These are phyloP conservation scores for Pichia inconspicua DNA, from an alignment of 1,139 yeast species.

Conservation along the genomic window DNA sequence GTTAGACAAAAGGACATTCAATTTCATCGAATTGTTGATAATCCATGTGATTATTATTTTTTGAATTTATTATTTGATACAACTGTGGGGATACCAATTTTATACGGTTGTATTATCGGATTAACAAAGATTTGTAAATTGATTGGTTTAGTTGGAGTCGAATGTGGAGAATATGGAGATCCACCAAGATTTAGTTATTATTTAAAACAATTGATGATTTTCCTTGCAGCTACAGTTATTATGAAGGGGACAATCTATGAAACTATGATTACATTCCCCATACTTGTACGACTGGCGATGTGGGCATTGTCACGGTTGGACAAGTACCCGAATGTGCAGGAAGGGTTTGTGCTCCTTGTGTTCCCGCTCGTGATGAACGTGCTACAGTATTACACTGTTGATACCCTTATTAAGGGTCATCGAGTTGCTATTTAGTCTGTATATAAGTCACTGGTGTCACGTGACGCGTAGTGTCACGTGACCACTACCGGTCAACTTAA, in stretches of 20 bases:
- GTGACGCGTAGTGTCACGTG: no score
- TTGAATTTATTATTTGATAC: conserved; percentile 83
- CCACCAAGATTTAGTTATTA: conserved; percentile 64
- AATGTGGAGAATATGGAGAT: conserved; percentile 77
- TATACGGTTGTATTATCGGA: conserved; percentile 6
- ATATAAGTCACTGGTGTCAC: no score
- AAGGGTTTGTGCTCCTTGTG: conserved; percentile 77
- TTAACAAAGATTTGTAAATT: conserved; percentile 27
- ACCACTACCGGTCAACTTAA: no score
- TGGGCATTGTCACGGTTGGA: conserved; percentile 69
- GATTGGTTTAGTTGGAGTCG: conserved; percentile 48
- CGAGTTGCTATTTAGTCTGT: conserved; percentile 18
- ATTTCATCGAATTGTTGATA: conserved; percentile 30
- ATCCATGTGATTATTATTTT: conserved; percentile 90
- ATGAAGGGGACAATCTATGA: conserved; percentile 51
- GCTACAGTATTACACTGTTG: conserved; percentile 78
- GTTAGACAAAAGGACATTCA: not conserved
- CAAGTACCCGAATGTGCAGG: conserved; percentile 72
- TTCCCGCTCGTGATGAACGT: conserved; percentile 77
- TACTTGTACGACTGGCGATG: conserved; percentile 49
- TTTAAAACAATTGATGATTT: conserved; percentile 64
- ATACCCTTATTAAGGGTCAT: conserved; percentile 71
- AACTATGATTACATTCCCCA: conserved; percentile 51
- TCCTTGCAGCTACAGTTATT: conserved; percentile 46
- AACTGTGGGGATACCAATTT: conserved; percentile 61